A percentile compares a stretch with the other conserved stretches of the same genome.
These are phyloP conservation scores for Bocquillonia castaneifolia DNA, from an alignment of 441 rosid species.

Conservation along the genomic window DNA sequence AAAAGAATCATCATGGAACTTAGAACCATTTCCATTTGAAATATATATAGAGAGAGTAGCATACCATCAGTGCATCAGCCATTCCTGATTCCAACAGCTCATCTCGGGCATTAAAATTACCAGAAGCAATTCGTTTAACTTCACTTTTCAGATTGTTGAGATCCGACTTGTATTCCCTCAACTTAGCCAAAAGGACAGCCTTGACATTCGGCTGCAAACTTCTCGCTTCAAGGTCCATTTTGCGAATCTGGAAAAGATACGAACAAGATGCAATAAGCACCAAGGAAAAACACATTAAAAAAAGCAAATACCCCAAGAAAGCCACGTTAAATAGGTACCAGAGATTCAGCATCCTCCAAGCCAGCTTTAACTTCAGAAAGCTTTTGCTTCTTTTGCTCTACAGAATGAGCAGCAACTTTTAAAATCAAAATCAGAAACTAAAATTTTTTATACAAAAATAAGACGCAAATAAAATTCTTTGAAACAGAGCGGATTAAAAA, in stretches of 20 bases:
- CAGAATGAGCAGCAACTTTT: slow-evolving; percentile 16
- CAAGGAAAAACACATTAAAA: neutral
- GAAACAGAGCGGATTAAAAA: too few species aligned
- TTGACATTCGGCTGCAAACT: slow-evolving; percentile 77
- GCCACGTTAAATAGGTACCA: slow-evolving; percentile 40
- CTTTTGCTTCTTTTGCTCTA: slow-evolving; percentile 90
- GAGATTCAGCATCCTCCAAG: slow-evolving; percentile 73
- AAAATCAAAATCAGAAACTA: neutral
- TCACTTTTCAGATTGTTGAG: slow-evolving; percentile 85
- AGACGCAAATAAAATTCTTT: too few species aligned
- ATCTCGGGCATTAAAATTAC: slow-evolving; percentile 67
- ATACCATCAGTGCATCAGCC: slow-evolving; percentile 72
- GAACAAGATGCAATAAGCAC: neutral
- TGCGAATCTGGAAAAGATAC: slow-evolving; percentile 54
- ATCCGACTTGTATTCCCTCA: slow-evolving; percentile 93
- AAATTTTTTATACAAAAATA: neutral
- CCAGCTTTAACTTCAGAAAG: slow-evolving; percentile 62
- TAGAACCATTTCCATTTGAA: slow-evolving; percentile 4
- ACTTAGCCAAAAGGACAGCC: slow-evolving; percentile 75
- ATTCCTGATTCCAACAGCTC: slow-evolving; percentile 82
- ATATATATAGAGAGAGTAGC: slow-evolving; percentile 20
- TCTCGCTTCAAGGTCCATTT: slow-evolving; percentile 97
- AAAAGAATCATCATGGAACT: neutral
- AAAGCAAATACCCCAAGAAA: neutral
- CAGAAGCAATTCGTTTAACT: slow-evolving; percentile 67